phyloP scores from a whole-genome alignment of 768 basidiomycete genomes.

The Leucocoprinus leucothites region DNA sequence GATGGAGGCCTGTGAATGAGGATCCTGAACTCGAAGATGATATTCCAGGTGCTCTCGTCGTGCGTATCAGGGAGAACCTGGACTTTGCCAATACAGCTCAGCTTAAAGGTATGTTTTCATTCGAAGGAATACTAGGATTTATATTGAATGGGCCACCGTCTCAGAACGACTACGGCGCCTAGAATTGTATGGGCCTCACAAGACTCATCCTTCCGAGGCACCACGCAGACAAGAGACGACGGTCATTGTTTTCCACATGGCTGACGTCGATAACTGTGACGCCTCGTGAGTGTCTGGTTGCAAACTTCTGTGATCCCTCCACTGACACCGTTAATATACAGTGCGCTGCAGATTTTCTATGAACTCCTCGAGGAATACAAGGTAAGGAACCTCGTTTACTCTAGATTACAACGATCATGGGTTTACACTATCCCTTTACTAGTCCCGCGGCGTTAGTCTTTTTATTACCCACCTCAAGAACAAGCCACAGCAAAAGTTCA shows the following conservation, averaged over 20 bases:
- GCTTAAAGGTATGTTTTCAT: constrained; percentile 62
- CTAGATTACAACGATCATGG: background rate
- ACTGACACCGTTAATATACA: constrained; percentile 25
- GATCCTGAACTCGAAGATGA: constrained; percentile 82
- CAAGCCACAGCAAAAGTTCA: constrained; percentile 37
- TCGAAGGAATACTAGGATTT: background rate
- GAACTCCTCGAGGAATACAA: constrained; percentile 79
- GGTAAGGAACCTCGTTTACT: constrained; percentile 32
- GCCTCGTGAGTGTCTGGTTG: constrained; percentile 65
- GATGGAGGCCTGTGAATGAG: constrained; percentile 90
- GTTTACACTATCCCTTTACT: background rate
- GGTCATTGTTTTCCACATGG: constrained; percentile 88
- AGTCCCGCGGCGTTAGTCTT: constrained; percentile 49
- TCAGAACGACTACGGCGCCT: constrained; percentile 77
- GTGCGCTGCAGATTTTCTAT: constrained; percentile 80
- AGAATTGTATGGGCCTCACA: constrained; percentile 81
- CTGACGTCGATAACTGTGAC: constrained; percentile 88
- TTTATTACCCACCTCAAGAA: constrained; percentile 50
- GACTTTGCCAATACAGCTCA: constrained; percentile 97
- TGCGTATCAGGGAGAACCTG: constrained; percentile 85
- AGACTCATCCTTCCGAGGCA: constrained; percentile 85
- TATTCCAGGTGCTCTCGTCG: constrained; percentile 77
- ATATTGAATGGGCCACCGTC: background rate
- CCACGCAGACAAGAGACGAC: constrained; percentile 73
- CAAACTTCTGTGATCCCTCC: background rate